phyloP scores from a whole-genome alignment of 2,329 filamentous ascomycete genomes.

The Phaeosphaeriaceae sp. region DNA sequence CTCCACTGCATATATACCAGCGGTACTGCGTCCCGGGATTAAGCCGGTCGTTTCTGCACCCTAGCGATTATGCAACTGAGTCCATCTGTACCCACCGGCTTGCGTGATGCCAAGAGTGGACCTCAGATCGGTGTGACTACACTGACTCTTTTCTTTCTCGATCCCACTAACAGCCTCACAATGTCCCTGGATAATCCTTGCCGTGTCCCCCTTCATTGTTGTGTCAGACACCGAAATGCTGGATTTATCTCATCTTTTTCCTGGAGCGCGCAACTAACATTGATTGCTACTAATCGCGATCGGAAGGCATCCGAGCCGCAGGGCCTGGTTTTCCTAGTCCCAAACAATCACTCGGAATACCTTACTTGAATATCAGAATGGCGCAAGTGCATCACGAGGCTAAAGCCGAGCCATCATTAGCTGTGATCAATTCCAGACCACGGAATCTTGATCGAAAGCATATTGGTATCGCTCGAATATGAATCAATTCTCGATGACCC shows the following conservation, averaged over 20 bases:
- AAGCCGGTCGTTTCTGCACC: slow-evolving; percentile 15
- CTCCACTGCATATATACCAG: slow-evolving; percentile 12
- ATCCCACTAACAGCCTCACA: slow-evolving; percentile 9
- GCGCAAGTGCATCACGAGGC: background rate
- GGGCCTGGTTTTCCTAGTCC: background rate
- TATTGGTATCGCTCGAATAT: background rate
- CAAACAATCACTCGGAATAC: background rate
- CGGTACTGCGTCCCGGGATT: slow-evolving; percentile 9
- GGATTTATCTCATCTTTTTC: background rate
- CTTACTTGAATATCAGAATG: background rate
- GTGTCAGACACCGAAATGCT: background rate
- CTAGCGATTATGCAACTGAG: slow-evolving; percentile 12
- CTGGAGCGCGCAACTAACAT: background rate
- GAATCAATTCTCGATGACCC: too few relatives aligned
- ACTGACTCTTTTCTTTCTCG: slow-evolving; percentile 5
- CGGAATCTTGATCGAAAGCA: background rate
- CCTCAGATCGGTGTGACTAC: slow-evolving; percentile 26
- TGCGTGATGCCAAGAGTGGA: slow-evolving; percentile 27
- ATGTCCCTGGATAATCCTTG: background rate
- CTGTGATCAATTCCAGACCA: background rate
- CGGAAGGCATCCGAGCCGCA: background rate
- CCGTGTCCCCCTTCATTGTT: slow-evolving; percentile 26
- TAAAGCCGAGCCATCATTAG: background rate
- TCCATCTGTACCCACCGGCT: slow-evolving; percentile 17
- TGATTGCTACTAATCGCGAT: background rate